Evolutionary conservation across 805 yeast species (phyloP).

Genomic region (Aciculoconidium aculeatum): DNA sequence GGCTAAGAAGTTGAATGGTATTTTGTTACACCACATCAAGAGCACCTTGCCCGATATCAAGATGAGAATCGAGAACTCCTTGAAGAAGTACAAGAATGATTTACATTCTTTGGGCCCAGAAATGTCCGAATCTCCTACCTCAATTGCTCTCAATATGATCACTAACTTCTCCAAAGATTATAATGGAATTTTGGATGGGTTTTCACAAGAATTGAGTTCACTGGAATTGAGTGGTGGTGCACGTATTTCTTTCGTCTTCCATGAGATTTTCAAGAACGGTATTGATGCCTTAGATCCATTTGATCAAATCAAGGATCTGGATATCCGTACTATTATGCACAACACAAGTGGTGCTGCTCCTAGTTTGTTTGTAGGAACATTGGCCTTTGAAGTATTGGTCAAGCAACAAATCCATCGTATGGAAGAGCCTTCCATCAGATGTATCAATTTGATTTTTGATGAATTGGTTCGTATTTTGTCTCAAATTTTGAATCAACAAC

Average conservation of each 20-base stretch:
- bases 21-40: slow-evolving; percentile 78
- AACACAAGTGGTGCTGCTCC: slow-evolving; percentile 96
- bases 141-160: slow-evolving; percentile 83
- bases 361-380: slow-evolving; percentile 92
- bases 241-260: slow-evolving; percentile 93
- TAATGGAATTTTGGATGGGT: slow-evolving; percentile 86
- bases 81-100: slow-evolving; percentile 70
- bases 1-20: slow-evolving; percentile 85
- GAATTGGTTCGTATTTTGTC: slow-evolving; percentile 87
- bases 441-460: slow-evolving; percentile 87
- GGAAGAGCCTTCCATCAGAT: slow-evolving; percentile 87
- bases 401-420: slow-evolving; percentile 62
- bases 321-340: slow-evolving; percentile 94
- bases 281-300: slow-evolving; percentile 89
- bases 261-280: slow-evolving; percentile 92
- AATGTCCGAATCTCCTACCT: slow-evolving; percentile 81
- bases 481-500: slow-evolving; percentile 71
- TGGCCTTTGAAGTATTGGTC: slow-evolving; percentile 79
- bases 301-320: slow-evolving; percentile 92
- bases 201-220: slow-evolving; percentile 80
- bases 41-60: slow-evolving; percentile 75
- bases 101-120: slow-evolving; percentile 76
- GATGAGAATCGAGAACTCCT: slow-evolving; percentile 61
- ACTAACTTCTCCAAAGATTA: slow-evolving; percentile 91
- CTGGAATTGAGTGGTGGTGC: slow-evolving; percentile 97